Percentiles rank a stretch among this genome's conserved stretches.
Evolutionary conservation across 495 filamentous ascomycete genomes (phyloP).

Genomic region (Aspergillus diversus): DNA sequence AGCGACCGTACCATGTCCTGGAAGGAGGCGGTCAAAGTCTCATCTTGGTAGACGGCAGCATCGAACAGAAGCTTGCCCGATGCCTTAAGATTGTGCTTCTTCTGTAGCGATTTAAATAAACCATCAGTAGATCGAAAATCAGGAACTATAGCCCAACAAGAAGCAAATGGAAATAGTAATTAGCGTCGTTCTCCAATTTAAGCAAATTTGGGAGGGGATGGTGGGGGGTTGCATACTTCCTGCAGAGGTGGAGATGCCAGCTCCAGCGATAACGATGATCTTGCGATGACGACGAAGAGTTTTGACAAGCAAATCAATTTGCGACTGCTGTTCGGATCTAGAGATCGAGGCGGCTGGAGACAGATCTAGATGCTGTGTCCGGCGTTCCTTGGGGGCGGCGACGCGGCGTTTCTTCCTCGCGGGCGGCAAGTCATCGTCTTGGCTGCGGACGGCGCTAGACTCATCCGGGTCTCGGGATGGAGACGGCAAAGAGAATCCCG

Average conservation of each 20-base stretch:
- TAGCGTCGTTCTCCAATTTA: neutral
- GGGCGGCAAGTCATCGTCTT: constrained; percentile 65
- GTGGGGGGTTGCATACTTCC: constrained; percentile 70
- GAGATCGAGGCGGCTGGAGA: constrained; percentile 48
- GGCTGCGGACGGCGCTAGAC: constrained; percentile 46
- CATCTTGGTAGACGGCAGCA: constrained; percentile 93
- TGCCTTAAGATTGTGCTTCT: constrained; percentile 85
- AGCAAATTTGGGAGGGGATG: constrained; percentile 46
- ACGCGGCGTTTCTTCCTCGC: constrained; percentile 73
- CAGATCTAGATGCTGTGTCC: constrained; percentile 76
- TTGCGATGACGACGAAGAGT: constrained; percentile 87
- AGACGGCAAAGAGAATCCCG: constrained; percentile 58
- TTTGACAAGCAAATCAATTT: constrained; percentile 70
- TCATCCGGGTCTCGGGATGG: constrained; percentile 58
- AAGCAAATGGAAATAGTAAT: neutral
- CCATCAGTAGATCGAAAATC: constrained; percentile 93
- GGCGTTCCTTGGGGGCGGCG: constrained; percentile 70
- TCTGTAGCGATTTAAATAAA: constrained; percentile 80
- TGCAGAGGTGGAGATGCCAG: constrained; percentile 94
- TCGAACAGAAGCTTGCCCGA: constrained; percentile 97
- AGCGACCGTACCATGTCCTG: constrained; percentile 94
- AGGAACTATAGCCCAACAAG: constrained; percentile 65
- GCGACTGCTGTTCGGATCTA: constrained; percentile 52
- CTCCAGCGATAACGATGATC: constrained; percentile 95
- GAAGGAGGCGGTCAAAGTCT: constrained; percentile 83